Percentiles rank a stretch among this genome's conserved stretches.
These are phyloP conservation scores for Poa pratensis DNA, from an alignment of 176 grass and related monocot genomes.

Conservation along the genomic window DNA sequence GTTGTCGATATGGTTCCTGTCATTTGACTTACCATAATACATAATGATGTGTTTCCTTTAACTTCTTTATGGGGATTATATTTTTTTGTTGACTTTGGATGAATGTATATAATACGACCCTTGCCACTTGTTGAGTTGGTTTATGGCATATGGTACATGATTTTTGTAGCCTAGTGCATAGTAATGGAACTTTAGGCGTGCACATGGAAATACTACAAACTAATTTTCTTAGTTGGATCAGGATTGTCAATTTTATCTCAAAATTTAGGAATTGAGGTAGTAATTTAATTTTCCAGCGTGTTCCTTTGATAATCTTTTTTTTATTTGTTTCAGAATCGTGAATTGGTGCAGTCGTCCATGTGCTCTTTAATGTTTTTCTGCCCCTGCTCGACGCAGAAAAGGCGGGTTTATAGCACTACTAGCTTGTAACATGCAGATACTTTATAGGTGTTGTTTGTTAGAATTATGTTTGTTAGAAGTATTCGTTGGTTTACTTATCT, in stretches of 20 bases:
- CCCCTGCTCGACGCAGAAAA: background rate
- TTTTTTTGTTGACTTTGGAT: slow-evolving; percentile 22
- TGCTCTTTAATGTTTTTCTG: background rate
- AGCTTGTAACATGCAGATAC: slow-evolving; percentile 11
- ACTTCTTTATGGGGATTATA: slow-evolving; percentile 11
- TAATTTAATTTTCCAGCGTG: slow-evolving; percentile 24
- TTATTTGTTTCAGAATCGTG: background rate
- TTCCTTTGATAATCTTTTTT: background rate
- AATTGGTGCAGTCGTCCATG: background rate
- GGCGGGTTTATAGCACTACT: background rate
- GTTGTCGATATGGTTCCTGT: background rate
- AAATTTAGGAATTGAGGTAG: slow-evolving; percentile 9
- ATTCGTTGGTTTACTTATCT: slow-evolving; percentile 4
- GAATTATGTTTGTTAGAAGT: slow-evolving; percentile 5
- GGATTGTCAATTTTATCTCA: slow-evolving; percentile 8
- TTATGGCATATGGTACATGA: slow-evolving; percentile 12
- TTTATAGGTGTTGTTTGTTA: slow-evolving; percentile 12
- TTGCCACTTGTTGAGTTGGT: background rate
- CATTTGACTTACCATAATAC: background rate
- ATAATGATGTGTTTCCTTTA: background rate
- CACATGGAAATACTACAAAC: slow-evolving; percentile 22
- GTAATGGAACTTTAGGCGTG: background rate
- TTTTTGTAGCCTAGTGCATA: slow-evolving; percentile 14
- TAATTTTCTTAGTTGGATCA: slow-evolving; percentile 10
- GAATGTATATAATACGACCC: background rate